These are phyloP conservation scores for Rhizophora apiculata DNA, from an alignment of 345 rosid genomes.

Conservation along the genomic window DNA sequence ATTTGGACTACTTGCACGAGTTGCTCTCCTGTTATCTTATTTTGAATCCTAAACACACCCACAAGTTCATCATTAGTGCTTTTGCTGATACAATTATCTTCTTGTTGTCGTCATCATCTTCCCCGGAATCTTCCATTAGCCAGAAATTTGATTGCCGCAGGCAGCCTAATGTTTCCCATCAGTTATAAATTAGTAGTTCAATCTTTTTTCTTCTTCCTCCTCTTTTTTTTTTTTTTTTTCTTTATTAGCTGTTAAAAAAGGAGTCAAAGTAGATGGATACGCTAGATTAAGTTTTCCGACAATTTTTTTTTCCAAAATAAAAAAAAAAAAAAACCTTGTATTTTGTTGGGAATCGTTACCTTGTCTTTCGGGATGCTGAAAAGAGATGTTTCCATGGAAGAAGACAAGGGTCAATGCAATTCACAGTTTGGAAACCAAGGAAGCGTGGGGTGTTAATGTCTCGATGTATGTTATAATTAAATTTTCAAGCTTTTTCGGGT, in stretches of 20 bases:
- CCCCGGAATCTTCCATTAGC: constrained; percentile 20
- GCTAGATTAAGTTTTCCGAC: background rate
- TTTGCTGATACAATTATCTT: constrained; percentile 63
- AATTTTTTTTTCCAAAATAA: background rate
- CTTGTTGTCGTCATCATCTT: constrained; percentile 31
- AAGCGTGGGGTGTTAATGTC: constrained; percentile 37
- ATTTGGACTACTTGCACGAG: constrained; percentile 72
- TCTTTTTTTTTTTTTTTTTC: too few species aligned
- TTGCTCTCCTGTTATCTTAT: constrained; percentile 66
- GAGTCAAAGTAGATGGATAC: background rate
- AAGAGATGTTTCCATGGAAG: constrained; percentile 20
- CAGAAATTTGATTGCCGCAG: constrained; percentile 11
- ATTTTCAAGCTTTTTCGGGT: background rate
- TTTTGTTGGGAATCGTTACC: too few species aligned
- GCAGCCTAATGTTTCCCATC: constrained; percentile 5
- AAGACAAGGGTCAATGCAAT: constrained; percentile 20
- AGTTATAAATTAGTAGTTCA: background rate
- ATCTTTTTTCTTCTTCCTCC: background rate
- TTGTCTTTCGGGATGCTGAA: background rate
- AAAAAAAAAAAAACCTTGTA: constrained; percentile 5
- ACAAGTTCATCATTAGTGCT: constrained; percentile 66
- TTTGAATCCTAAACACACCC: constrained; percentile 66
- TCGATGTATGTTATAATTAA: constrained; percentile 19
- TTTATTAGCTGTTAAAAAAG: background rate
- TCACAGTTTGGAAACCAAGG: constrained; percentile 26